A percentile compares a stretch with the other conserved stretches of the same genome.
phyloP scores from a whole-genome alignment of 495 filamentous ascomycete species.

The Tuber magnatum region DNA sequence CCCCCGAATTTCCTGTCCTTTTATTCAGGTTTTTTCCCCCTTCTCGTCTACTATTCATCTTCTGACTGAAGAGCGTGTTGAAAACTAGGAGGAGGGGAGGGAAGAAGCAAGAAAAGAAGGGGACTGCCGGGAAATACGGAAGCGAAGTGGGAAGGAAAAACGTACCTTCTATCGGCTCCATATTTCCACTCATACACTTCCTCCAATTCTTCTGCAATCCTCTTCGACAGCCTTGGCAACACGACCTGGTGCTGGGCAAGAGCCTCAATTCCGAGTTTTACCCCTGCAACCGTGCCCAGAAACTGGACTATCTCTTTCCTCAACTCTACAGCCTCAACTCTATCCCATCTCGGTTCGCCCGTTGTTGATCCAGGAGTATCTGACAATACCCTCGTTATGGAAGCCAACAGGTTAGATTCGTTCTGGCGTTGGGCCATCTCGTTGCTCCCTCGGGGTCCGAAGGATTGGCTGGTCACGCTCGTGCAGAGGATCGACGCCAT shows the following conservation, averaged over 20 bases:
- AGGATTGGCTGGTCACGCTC: constrained; percentile 52
- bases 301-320: constrained; percentile 54
- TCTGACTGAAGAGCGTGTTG: constrained; percentile 7
- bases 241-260: constrained; percentile 52
- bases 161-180: constrained; percentile 30
- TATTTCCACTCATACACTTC: constrained; percentile 51
- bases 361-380: constrained; percentile 50
- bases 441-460: constrained; percentile 54
- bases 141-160: constrained; percentile 28
- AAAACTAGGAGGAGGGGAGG: background rate
- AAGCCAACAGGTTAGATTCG: constrained; percentile 56
- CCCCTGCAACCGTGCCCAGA: constrained; percentile 48
- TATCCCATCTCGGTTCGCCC: constrained; percentile 47
- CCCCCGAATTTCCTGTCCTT: constrained; percentile 6
- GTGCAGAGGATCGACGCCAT: constrained; percentile 55
- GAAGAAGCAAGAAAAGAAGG: constrained; percentile 10
- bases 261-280: constrained; percentile 48
- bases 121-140: background rate
- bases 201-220: constrained; percentile 59
- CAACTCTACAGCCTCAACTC: constrained; percentile 51
- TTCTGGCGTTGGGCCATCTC: constrained; percentile 50
- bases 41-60: constrained; percentile 1
- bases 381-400: constrained; percentile 54
- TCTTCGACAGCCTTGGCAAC: constrained; percentile 54
- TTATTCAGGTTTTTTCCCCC: constrained; percentile 5